Base-by-base conservation (phyloP, 179 eudicot species). In the Pouteria campechiana region DNA sequence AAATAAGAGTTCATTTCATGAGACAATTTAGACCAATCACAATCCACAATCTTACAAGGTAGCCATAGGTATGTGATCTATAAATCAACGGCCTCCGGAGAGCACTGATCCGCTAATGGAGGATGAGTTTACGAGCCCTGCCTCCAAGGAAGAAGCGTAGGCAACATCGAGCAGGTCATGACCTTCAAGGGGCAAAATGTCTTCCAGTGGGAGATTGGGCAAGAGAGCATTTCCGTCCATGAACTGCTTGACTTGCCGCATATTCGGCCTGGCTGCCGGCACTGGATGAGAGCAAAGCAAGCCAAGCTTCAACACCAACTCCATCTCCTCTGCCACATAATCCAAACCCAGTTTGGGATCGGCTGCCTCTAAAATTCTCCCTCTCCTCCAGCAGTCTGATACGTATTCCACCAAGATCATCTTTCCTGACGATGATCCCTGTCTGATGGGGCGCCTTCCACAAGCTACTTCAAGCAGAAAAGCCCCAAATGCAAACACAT, bases 401-500 rank as follows among this genome's bases (percentile, higher is more conserved):
- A 50, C 57, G 37, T 17, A 34, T 15, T 58, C 64, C 1, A 58
- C 64, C 44, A 58, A 22, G 21, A 34, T 1, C 3, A 42, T 10
- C 11, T 42, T 21, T 0, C 35, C 50, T 13, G 49, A 18, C 15
- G 5, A 12, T 9, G 9, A 27, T 13, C 5, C 27, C 2, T 3
- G 20, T 10, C 42, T 25, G 5, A 50, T 43, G 10, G 64, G 64
- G 17, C 57, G 35, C 41, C 64, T 43, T 18, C 58, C 52, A 30
- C 52, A 50, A 6, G 57, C 64, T 18, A 58, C 56, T 36, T 49
- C 56, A 0, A 58, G 51, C 31, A 58, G 1, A 4, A 58, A 36
- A 1, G 45, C 25, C 12, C 64, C 64, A 17, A 44, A 59, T 0
- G 46, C 32, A 44, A 22, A 58, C n/a, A 51, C 58, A 24, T 59